These are phyloP conservation scores for Acacia concinna DNA, from an alignment of 331 rosid species.

Conservation along the genomic window DNA sequence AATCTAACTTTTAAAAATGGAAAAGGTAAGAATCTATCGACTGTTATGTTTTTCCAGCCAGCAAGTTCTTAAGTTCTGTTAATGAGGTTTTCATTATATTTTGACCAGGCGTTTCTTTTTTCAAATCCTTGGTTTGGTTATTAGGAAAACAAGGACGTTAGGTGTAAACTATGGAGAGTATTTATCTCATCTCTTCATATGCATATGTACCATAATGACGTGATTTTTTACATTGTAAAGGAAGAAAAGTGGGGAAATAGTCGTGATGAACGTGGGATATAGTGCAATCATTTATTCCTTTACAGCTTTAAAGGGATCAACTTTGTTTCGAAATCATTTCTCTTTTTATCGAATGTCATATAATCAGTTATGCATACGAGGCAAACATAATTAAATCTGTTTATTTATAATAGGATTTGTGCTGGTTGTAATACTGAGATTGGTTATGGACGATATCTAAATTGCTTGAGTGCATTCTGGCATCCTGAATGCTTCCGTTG, in stretches of 20 bases:
- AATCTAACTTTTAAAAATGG: too few relatives aligned
- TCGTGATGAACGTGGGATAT: not conserved
- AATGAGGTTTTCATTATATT: too few relatives aligned
- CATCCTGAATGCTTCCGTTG: conserved; percentile 99
- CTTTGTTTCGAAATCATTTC: not conserved
- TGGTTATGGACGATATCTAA: conserved; percentile 87
- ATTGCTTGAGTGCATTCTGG: conserved; percentile 90
- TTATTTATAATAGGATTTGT: conserved; percentile 68
- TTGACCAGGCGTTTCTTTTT: too few relatives aligned
- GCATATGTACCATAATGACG: too few relatives aligned
- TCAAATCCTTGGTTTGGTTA: too few relatives aligned
- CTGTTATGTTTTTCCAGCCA: too few relatives aligned
- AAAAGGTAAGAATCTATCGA: too few relatives aligned
- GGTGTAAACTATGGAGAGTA: not conserved
- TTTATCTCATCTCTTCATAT: not conserved
- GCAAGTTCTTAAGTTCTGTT: too few relatives aligned
- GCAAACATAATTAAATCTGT: conserved; percentile 26
- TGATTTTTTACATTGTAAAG: not conserved
- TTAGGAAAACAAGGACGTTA: too few relatives aligned
- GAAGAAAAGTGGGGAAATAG: not conserved
- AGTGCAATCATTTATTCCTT: not conserved
- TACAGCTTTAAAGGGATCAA: not conserved
- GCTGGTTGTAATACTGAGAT: conserved; percentile 88
- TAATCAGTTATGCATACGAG: conserved; percentile 14
- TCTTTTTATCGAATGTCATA: not conserved